phyloP scores from a whole-genome alignment of 2,329 filamentous ascomycete species.

The Huntiella omanensis region DNA sequence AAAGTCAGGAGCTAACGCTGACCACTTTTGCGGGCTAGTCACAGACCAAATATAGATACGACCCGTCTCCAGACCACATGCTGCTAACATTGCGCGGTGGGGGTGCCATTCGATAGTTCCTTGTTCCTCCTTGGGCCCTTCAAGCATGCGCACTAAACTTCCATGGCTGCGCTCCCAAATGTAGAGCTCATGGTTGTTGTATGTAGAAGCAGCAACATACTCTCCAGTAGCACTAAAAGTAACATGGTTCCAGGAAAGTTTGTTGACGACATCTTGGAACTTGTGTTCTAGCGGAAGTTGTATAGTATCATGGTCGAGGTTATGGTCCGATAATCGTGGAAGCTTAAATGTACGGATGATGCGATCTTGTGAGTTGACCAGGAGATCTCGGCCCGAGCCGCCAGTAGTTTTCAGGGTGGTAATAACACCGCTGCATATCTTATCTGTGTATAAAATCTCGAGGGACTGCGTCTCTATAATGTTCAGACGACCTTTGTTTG shows the following conservation, averaged over 20 bases:
- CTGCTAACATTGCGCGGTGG: constrained; percentile 65
- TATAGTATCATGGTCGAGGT: constrained; percentile 68
- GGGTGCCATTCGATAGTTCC: constrained; percentile 97
- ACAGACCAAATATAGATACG: constrained; percentile 94
- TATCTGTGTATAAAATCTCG: constrained; percentile 74
- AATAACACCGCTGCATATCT: constrained; percentile 72
- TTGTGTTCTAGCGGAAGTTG: constrained; percentile 90
- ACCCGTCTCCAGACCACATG: constrained; percentile 81
- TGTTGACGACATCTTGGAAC: constrained; percentile 93
- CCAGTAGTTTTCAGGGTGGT: constrained; percentile 66
- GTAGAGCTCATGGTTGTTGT: constrained; percentile 97
- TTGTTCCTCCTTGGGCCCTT: constrained; percentile 90
- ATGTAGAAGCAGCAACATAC: constrained; percentile 90
- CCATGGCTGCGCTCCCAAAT: constrained; percentile 93
- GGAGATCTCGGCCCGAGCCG: constrained; percentile 64
- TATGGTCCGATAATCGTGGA: constrained; percentile 50
- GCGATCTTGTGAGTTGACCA: constrained; percentile 85
- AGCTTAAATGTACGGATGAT: constrained; percentile 86
- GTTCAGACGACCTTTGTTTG: constrained; percentile 90
- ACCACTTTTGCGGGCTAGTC: constrained; percentile 90
- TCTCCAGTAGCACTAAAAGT: constrained; percentile 88
- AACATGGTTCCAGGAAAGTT: constrained; percentile 89
- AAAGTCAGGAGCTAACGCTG: constrained; percentile 88
- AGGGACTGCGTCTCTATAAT: constrained; percentile 71
- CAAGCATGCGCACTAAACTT: constrained; percentile 87